phyloP scores from a whole-genome alignment of 768 basidiomycete species.

The Mrakia blollopis region DNA sequence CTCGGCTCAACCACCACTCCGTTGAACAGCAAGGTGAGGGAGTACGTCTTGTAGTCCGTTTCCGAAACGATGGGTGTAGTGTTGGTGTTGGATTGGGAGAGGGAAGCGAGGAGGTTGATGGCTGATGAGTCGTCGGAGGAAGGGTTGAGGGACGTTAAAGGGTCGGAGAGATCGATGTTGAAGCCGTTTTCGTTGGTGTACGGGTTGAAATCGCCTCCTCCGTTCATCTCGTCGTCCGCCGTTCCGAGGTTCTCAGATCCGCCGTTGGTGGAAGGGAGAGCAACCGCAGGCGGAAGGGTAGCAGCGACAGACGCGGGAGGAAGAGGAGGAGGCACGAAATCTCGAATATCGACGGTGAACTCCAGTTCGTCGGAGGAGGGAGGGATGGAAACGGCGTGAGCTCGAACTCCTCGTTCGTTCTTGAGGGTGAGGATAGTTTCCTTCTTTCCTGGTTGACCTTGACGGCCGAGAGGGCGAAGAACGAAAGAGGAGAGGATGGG shows the following conservation, averaged over 20 bases:
- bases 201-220: no score
- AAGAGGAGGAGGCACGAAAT: not conserved
- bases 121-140: not conserved
- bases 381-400: not conserved
- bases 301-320: not conserved
- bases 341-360: not conserved
- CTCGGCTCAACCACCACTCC: not conserved
- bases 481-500: not conserved
- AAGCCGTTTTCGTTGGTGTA: no score
- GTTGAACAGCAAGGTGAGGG: not conserved
- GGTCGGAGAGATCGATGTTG: not conserved
- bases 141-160: not conserved
- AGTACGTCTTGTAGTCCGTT: constrained; percentile 1
- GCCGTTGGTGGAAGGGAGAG: not conserved
- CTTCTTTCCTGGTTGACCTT: not conserved
- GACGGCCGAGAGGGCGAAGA: not conserved
- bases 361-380: not conserved
- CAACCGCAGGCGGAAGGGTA: not conserved
- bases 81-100: not conserved
- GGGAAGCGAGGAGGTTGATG: not conserved
- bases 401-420: constrained; percentile 12
- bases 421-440: not conserved
- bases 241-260: no score
- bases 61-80: not conserved
- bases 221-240: no score